Base-by-base conservation (phyloP, 495 filamentous ascomycete genomes). In the Friedmanniomyces endolithicus region DNA sequence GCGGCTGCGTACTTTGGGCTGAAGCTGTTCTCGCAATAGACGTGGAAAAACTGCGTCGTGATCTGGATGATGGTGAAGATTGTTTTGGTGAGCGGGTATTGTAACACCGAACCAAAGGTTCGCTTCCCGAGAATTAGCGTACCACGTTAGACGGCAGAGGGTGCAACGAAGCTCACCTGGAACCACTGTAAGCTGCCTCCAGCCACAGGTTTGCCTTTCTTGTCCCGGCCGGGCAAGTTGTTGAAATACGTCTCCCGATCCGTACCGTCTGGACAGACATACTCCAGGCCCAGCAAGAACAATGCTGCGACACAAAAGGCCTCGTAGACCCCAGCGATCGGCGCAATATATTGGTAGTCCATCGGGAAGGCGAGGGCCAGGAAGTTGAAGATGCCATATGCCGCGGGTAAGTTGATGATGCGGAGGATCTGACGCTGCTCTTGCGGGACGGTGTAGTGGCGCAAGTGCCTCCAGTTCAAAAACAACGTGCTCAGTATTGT, bases 341-440 rank as follows among this genome's bases (percentile, higher is more conserved):
- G 57, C 22, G 33, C 45, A 14, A 59, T 59, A 24, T 50, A 55
- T 9, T 59, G 39, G 34, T 50, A 59, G 33, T 59, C 57, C 12
- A 41, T 31, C 39, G 48, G 55, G 41, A 59, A 59, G 31, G 34
- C 46, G 7, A 55, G 31, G 1, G 52, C 51, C 16, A 59, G 52
- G 24, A 59, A 55, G 35, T 55, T 50, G 57, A 59, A 59, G 23
- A 59, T 41, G 25, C 20, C 24, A 31, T 59, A 59, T 22, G 48
- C 52, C 12, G 43, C 57, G 0, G 57, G 57, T 24, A 59, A 20
- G 31, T 59, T 59, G 14, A 59, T 35, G 34, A 55, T 53, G 17
- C 57, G 57, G 3, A 59, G 51, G 14, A 59, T 55, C 29, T 59
- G 57, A 6, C 57, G 57, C 43, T 59, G 57, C 46, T 59, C 57